These are phyloP conservation scores for Nemania sp. DNA, from an alignment of 2,329 filamentous ascomycete species.

Conservation along the genomic window DNA sequence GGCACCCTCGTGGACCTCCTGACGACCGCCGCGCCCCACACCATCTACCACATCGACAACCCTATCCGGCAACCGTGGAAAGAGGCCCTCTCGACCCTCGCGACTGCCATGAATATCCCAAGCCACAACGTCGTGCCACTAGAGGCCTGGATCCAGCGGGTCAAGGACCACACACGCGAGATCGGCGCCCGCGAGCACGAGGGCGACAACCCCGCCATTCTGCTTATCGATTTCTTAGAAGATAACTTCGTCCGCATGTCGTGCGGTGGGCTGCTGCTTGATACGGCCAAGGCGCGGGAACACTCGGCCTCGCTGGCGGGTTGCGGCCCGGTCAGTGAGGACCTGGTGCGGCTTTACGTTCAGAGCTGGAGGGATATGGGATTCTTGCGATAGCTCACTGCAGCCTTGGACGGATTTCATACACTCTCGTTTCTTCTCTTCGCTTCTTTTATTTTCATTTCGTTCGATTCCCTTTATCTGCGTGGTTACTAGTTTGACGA, in stretches of 20 bases:
- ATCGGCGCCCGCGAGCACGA: slow-evolving; percentile 1
- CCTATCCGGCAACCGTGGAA: slow-evolving; percentile 24
- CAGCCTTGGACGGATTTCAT: neutral
- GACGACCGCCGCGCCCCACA: neutral
- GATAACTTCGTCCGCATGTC: slow-evolving; percentile 22
- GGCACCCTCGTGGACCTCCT: slow-evolving; percentile 12
- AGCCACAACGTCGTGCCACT: slow-evolving; percentile 29
- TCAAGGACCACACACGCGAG: slow-evolving; percentile 15
- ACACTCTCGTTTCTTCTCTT: neutral
- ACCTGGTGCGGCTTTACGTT: slow-evolving; percentile 42
- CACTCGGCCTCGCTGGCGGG: slow-evolving; percentile 44
- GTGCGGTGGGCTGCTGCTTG: slow-evolving; percentile 22
- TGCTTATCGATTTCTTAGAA: slow-evolving; percentile 27
- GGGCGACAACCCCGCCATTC: slow-evolving; percentile 12
- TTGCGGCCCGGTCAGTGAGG: slow-evolving; percentile 41
- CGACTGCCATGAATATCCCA: slow-evolving; percentile 3
- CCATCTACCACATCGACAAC: slow-evolving; percentile 27
- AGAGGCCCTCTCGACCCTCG: neutral
- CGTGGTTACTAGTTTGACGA: no score
- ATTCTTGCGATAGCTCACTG: slow-evolving; percentile 14
- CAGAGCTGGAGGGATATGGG: slow-evolving; percentile 34
- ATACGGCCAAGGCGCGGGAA: slow-evolving; percentile 39
- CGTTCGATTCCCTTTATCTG: neutral
- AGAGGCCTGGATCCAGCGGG: slow-evolving; percentile 34
- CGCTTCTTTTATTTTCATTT: neutral